Base-by-base conservation (phyloP, 2,329 filamentous ascomycete genomes). In the Neonectria magnoliae region DNA sequence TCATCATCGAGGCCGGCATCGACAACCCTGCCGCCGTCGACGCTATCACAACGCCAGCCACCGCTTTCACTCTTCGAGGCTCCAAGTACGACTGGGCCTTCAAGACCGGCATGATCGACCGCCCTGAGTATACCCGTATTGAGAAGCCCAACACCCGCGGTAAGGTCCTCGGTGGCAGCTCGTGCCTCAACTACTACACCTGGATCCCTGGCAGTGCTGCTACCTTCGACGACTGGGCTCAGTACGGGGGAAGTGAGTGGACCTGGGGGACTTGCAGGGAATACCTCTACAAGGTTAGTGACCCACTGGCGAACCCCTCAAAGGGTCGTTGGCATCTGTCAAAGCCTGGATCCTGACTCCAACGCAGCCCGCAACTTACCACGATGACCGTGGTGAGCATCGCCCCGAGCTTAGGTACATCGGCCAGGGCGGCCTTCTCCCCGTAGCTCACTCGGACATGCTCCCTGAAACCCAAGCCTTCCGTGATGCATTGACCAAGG, bases 211-310 rank as follows among this genome's bases (percentile, higher is more conserved):
- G 88, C 2, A 85, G 82, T 60, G 83, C 83, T 58, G 80, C 81
- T 3, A 90, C 87, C 0, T 90, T 87, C 69, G 85, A 94, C 73
- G 89, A 90, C 20, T 87, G 91, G 82, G 88, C 88, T n/a, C 91
- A 92, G 76, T 86, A 85, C 36, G 91, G 91, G 53, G 92, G 92
- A 6, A 88, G 92, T 69, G 82, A 86, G 52, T 91, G 88, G 88
- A 88, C 79, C 0, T 90, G 68, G 67, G 54, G 87, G 2, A 78
- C 75, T 9, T 77, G 80, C 42, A 78, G 82, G 3, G 78, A 81
- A 8, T 89, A 88, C 67, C 78, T 89, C 7, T 80, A 82, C 67
- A 88, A 88, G 79, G 63, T 52, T 11, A 29, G 63, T 50, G 5
- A 16, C 11, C 36, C 8, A 36, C 13, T 7, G 5, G 18, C 20